Percentiles rank a stretch among this genome's conserved stretches.
These are phyloP conservation scores for Circinella umbellata DNA, from an alignment of 371 early-diverging fungal genomes.

Conservation along the genomic window DNA sequence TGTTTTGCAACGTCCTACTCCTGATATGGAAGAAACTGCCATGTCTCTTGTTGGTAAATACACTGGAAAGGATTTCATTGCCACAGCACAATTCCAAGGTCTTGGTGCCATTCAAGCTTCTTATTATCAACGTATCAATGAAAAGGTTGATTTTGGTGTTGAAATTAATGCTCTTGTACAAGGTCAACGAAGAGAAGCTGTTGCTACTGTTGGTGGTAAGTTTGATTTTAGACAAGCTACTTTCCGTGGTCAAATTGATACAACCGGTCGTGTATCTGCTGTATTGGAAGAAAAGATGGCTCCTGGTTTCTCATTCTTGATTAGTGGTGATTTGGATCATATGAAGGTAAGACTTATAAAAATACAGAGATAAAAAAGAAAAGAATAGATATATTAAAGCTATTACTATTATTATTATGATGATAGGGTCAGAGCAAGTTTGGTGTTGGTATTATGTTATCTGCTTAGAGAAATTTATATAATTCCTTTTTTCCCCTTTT, in stretches of 20 bases:
- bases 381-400: no score
- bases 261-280: constrained; percentile 84
- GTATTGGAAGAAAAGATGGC: constrained; percentile 95
- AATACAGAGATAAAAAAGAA: no score
- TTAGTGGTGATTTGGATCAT: constrained; percentile 96
- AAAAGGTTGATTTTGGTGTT: constrained; percentile 92
- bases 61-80: constrained; percentile 74
- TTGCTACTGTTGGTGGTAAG: constrained; percentile 94
- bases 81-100: constrained; percentile 86
- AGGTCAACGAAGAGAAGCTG: constrained; percentile 85
- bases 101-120: constrained; percentile 83
- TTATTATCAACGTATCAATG: constrained; percentile 91
- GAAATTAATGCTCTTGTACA: constrained; percentile 87
- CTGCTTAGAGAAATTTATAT: constrained; percentile 57
- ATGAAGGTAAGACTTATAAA: no score
- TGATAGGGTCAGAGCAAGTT: constrained; percentile 77
- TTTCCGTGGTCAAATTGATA: constrained; percentile 91
- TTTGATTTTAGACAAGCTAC: constrained; percentile 93
- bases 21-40: constrained; percentile 83
- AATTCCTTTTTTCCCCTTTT: constrained; percentile 9
- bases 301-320: constrained; percentile 90
- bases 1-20: constrained; percentile 84
- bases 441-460: constrained; percentile 80
- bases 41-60: constrained; percentile 82
- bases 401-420: no score